A percentile compares a stretch with the other conserved stretches of the same genome.
Conservation (phyloP, 139 green algal species). For the Spirogloea muscicola region DNA sequence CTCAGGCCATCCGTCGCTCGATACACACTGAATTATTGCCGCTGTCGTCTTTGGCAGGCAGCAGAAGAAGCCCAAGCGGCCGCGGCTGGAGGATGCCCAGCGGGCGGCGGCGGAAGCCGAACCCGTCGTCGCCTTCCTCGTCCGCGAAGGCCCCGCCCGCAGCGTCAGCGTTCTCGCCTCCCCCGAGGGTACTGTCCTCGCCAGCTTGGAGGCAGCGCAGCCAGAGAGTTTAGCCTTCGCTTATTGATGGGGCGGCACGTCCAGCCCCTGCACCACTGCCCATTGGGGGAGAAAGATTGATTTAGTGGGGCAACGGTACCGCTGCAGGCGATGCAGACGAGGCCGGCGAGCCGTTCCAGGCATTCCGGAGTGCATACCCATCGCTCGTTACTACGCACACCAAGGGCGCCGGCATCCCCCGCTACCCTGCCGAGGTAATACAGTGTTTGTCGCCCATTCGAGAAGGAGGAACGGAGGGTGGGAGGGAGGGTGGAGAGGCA, state of each 20-base stretch:
- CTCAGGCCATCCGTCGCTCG: too few species aligned
- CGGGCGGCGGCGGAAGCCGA: too few species aligned
- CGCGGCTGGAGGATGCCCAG: too few species aligned
- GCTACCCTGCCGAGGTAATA: slow-evolving; percentile 7
- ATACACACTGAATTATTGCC: too few species aligned
- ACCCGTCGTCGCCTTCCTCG: too few species aligned
- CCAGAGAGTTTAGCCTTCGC: too few species aligned
- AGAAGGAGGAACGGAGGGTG: neutral
- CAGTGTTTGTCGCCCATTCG: neutral
- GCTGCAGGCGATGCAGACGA: neutral
- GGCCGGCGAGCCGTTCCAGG: neutral
- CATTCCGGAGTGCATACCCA: neutral
- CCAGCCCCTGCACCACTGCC: neutral
- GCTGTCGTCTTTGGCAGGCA: too few species aligned
- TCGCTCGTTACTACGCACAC: slow-evolving; percentile 1
- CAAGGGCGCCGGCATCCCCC: neutral
- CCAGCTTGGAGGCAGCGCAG: too few species aligned
- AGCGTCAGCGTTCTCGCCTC: too few species aligned
- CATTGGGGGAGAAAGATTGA: neutral
- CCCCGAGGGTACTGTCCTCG: too few species aligned
- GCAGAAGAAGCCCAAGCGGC: too few species aligned
- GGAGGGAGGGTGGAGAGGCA: neutral
- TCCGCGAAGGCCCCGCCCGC: too few species aligned
- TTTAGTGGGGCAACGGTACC: neutral
- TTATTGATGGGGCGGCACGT: neutral